Conservation (phyloP, 495 filamentous ascomycete genomes). For the Aspergillus heteromorphus region DNA sequence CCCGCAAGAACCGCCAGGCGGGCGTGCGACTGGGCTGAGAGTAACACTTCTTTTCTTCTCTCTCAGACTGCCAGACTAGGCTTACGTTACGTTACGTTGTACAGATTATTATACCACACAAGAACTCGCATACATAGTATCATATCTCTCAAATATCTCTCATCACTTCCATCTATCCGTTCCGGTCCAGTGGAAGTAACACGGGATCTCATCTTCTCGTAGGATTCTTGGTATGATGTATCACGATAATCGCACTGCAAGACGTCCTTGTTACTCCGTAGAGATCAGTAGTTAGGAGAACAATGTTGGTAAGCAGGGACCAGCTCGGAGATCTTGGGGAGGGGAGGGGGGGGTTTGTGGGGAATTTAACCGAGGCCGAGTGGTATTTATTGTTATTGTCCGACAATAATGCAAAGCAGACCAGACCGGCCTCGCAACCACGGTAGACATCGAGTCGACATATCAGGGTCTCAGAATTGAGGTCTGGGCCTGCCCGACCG, state of each 20-base stretch:
- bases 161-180: not conserved
- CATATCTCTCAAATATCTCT: too few species aligned
- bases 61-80: not conserved
- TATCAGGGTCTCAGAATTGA: not conserved
- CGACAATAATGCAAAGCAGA: not conserved
- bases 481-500: not conserved
- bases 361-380: conserved; percentile 19
- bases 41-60: not conserved
- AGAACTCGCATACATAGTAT: not conserved
- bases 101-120: not conserved
- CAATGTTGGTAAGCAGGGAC: not conserved
- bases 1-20: conserved; percentile 81
- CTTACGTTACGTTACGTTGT: not conserved
- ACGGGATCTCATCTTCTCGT: not conserved
- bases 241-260: not conserved
- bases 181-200: not conserved
- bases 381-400: not conserved
- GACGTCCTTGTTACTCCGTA: not conserved
- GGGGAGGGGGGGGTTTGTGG: too few species aligned
- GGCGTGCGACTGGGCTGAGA: conserved; percentile 74
- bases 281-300: not conserved
- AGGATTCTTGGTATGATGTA: not conserved
- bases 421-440: not conserved
- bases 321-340: conserved; percentile 19
- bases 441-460: not conserved